Percentiles rank a stretch among this genome's conserved stretches.
Conservation (phyloP, 108 stramenopile species). For the Stephanodiscus triporus region DNA sequence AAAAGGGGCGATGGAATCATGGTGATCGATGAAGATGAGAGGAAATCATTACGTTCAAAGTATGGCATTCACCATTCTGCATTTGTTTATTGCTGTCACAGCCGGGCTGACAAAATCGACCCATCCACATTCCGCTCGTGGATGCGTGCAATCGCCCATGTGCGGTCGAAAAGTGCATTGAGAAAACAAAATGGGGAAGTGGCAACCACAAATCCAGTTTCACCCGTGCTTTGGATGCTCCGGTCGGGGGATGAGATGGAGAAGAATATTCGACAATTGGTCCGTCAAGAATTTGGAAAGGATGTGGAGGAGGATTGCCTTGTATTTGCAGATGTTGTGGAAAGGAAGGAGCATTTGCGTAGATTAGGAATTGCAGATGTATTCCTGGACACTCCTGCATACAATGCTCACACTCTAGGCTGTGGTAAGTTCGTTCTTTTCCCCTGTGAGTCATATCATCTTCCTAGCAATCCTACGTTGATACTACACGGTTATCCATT, state of each 20-base stretch:
- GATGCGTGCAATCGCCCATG: constrained; percentile 61
- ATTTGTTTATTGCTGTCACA: constrained; percentile 88
- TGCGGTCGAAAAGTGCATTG: constrained; percentile 32
- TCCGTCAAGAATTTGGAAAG: constrained; percentile 46
- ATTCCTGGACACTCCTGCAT: constrained; percentile 86
- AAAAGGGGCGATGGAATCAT: constrained; percentile 39
- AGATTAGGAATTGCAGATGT: constrained; percentile 79
- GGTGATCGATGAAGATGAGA: constrained; percentile 46
- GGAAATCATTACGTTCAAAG: constrained; percentile 49
- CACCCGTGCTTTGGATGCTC: constrained; percentile 80
- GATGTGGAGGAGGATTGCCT: constrained; percentile 53
- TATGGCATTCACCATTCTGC: constrained; percentile 69
- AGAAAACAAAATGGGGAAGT: not conserved
- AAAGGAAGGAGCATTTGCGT: constrained; percentile 76
- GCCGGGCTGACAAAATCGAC: constrained; percentile 89
- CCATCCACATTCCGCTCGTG: constrained; percentile 77
- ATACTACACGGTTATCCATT: not conserved
- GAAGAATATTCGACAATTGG: constrained; percentile 63
- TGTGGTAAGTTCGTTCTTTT: constrained; percentile 62
- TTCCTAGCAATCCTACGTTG: not conserved
- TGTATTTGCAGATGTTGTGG: constrained; percentile 71
- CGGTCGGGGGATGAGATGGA: constrained; percentile 78
- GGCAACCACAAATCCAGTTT: constrained; percentile 1
- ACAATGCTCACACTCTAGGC: constrained; percentile 88
- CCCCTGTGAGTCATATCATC: not conserved